phyloP scores from a whole-genome alignment of 768 basidiomycete species.

The Tylopilus cervinicoccineus region DNA sequence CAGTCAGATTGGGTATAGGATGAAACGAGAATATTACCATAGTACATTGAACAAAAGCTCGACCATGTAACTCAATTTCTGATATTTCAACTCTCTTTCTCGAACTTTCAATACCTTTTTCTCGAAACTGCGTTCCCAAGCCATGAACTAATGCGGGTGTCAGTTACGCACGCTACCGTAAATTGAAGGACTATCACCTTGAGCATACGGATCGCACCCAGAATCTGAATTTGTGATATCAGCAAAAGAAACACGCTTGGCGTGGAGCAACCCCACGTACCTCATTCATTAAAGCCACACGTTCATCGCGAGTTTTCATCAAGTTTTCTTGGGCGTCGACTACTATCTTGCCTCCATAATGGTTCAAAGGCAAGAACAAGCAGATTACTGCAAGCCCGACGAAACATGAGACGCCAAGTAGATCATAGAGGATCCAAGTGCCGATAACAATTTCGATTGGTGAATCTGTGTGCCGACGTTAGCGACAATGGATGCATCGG shows the following conservation, averaged over 20 bases:
- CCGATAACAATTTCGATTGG: conserved; percentile 78
- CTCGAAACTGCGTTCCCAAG: conserved; percentile 91
- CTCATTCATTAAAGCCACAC: conserved; percentile 91
- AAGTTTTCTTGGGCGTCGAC: conserved; percentile 76
- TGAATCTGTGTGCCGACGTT: conserved; percentile 44
- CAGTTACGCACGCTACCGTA: background rate
- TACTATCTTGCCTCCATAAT: conserved; percentile 77
- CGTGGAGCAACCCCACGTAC: conserved; percentile 21
- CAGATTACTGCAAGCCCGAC: conserved; percentile 75
- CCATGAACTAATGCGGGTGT: conserved; percentile 68
- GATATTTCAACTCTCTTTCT: conserved; percentile 78
- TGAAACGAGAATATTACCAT: conserved; percentile 36
- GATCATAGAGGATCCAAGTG: conserved; percentile 66
- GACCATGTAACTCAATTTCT: conserved; percentile 82
- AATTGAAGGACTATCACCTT: conserved; percentile 40
- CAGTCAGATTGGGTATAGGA: background rate
- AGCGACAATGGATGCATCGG: background rate
- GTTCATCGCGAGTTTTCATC: conserved; percentile 90
- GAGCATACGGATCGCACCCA: conserved; percentile 88
- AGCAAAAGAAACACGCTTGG: background rate
- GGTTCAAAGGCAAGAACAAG: conserved; percentile 73
- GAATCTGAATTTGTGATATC: conserved; percentile 40
- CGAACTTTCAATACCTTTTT: conserved; percentile 66
- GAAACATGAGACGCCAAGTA: conserved; percentile 77
- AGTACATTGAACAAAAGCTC: conserved; percentile 63